Evolutionary conservation across 345 rosid species (phyloP).

Genomic region (Anastatica hierochuntica): DNA sequence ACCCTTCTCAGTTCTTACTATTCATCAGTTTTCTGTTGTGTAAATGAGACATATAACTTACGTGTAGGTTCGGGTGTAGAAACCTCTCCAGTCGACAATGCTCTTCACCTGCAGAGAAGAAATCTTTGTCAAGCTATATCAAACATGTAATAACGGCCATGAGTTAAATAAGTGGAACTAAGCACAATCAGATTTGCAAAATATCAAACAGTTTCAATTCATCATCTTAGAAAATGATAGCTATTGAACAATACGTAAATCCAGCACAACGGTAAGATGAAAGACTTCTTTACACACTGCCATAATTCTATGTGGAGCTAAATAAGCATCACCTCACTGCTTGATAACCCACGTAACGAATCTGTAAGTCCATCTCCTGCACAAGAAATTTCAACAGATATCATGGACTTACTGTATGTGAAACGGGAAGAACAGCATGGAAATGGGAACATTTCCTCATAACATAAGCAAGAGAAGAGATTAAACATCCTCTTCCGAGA

Average conservation of each 20-base stretch:
- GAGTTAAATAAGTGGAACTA: neutral
- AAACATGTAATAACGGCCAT: slow-evolving; percentile 12
- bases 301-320: neutral
- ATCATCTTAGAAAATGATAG: neutral
- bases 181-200: neutral
- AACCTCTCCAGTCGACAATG: slow-evolving; percentile 83
- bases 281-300: neutral
- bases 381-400: slow-evolving; percentile 8
- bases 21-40: neutral
- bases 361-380: slow-evolving; percentile 92
- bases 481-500: no score
- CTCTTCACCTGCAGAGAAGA: slow-evolving; percentile 57
- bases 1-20: neutral
- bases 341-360: slow-evolving; percentile 62
- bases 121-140: neutral
- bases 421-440: no score
- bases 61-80: slow-evolving; percentile 76
- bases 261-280: neutral
- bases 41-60: slow-evolving; percentile 26
- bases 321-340: slow-evolving; percentile 51
- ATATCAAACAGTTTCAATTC: neutral
- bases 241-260: neutral
- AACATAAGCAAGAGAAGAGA: no score
- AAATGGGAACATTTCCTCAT: no score
- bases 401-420: neutral